These are phyloP conservation scores for Quercus parvula DNA, from an alignment of 306 rosid genomes.

Conservation along the genomic window DNA sequence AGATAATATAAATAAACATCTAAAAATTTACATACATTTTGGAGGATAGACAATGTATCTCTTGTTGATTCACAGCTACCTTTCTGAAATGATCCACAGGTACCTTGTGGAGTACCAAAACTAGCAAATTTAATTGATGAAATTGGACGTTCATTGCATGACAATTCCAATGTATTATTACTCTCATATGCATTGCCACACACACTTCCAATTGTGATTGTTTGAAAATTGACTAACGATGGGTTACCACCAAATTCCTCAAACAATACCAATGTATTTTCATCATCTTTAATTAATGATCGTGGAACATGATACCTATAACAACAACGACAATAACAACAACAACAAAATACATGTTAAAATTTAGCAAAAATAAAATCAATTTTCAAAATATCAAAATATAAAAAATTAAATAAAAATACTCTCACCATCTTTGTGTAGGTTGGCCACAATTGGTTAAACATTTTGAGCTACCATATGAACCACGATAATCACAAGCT, in stretches of 20 bases:
- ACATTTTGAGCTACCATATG: constrained; percentile 36
- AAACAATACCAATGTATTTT: constrained; percentile 44
- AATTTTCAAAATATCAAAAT: neutral
- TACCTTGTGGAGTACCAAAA: constrained; percentile 46
- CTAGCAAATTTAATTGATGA: constrained; percentile 44
- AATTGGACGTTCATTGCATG: constrained; percentile 36
- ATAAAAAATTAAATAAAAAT: neutral
- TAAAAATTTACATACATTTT: constrained; percentile 2
- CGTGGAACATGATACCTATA: constrained; percentile 57
- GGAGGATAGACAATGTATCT: constrained; percentile 17
- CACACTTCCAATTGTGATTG: constrained; percentile 14
- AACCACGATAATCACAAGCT: constrained; percentile 51
- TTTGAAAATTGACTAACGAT: constrained; percentile 33
- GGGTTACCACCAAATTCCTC: constrained; percentile 59
- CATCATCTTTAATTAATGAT: constrained; percentile 30
- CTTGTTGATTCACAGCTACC: constrained; percentile 32
- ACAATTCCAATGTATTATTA: constrained; percentile 33
- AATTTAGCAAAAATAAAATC: neutral
- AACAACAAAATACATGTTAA: neutral
- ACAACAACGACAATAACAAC: too few species aligned
- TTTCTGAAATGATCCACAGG: constrained; percentile 38
- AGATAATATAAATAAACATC: neutral
- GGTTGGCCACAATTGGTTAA: constrained; percentile 48
- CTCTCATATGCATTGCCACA: constrained; percentile 40
- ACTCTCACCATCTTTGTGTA: constrained; percentile 42